These are phyloP conservation scores for Anisogramma anomala DNA, from an alignment of 2,329 filamentous ascomycete genomes.

Conservation along the genomic window DNA sequence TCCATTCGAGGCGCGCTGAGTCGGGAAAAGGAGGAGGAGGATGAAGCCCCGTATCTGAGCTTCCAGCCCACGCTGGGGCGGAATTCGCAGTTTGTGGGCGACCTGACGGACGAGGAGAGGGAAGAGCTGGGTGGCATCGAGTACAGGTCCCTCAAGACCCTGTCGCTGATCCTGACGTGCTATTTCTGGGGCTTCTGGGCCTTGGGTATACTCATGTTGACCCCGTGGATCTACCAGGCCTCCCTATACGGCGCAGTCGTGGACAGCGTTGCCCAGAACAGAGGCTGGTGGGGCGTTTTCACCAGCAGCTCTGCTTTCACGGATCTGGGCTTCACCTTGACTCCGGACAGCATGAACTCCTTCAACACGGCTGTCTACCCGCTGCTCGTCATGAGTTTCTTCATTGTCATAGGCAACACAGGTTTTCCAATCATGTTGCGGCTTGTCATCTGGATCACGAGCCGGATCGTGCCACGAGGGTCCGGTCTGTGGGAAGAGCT, in stretches of 20 bases:
- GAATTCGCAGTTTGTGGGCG: conserved; percentile 81
- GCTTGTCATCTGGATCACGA: conserved; percentile 77
- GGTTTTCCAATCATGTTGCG: conserved; percentile 91
- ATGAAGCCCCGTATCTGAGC: conserved; percentile 75
- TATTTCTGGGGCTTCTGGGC: conserved; percentile 82
- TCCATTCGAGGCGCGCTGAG: conserved; percentile 47
- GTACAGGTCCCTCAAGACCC: conserved; percentile 79
- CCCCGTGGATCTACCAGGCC: conserved; percentile 66
- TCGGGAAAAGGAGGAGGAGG: conserved; percentile 38
- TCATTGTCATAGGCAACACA: conserved; percentile 91
- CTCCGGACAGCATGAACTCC: conserved; percentile 84
- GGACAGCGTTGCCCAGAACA: conserved; percentile 46
- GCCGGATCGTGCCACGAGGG: conserved; percentile 50
- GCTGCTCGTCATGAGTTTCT: conserved; percentile 66
- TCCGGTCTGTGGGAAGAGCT: conserved; percentile 81
- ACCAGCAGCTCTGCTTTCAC: conserved; percentile 83
- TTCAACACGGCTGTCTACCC: conserved; percentile 69
- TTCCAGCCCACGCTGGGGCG: conserved; percentile 86
- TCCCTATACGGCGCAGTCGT: conserved; percentile 57
- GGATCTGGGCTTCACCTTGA: conserved; percentile 87
- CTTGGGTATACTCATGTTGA: conserved; percentile 58
- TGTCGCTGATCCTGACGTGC: conserved; percentile 62
- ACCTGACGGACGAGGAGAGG: conserved; percentile 75
- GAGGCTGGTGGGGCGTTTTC: conserved; percentile 87
- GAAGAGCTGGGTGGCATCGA: conserved; percentile 95